Conservation (phyloP, 371 early-diverging fungal genomes). For the Mucor indicus region DNA sequence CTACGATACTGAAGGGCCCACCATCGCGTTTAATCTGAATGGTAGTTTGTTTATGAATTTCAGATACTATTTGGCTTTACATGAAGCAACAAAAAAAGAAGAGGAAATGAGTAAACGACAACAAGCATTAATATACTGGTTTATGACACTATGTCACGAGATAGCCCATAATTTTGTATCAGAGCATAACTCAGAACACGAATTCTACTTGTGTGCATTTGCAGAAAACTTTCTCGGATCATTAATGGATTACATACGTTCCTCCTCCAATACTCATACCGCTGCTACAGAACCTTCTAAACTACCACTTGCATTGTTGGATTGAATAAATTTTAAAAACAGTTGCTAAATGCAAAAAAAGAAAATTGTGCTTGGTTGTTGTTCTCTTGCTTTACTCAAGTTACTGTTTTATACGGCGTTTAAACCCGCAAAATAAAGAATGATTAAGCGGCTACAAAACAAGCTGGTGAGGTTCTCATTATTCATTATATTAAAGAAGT, state of each 20-base stretch:
- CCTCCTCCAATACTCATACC: not conserved
- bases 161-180: conserved; percentile 83
- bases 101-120: conserved; percentile 28
- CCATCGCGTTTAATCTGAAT: conserved; percentile 82
- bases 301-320: no score
- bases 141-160: conserved; percentile 87
- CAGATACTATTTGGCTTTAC: conserved; percentile 71
- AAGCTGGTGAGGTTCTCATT: no score
- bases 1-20: conserved; percentile 64
- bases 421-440: no score
- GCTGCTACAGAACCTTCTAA: not conserved
- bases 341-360: no score
- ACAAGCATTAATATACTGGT: conserved; percentile 79
- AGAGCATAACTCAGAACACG: conserved; percentile 54
- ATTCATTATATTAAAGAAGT: no score
- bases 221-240: conserved; percentile 71
- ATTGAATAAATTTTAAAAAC: no score
- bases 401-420: no score
- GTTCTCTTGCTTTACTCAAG: no score
- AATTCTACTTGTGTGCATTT: conserved; percentile 75
- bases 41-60: conserved; percentile 84
- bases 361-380: no score
- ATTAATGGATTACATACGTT: conserved; percentile 23
- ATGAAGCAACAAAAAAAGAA: conserved; percentile 28
- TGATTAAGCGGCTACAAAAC: no score